These are phyloP conservation scores for Pascua guehoae DNA, from an alignment of 1,284 basidiomycete species.

Conservation along the genomic window DNA sequence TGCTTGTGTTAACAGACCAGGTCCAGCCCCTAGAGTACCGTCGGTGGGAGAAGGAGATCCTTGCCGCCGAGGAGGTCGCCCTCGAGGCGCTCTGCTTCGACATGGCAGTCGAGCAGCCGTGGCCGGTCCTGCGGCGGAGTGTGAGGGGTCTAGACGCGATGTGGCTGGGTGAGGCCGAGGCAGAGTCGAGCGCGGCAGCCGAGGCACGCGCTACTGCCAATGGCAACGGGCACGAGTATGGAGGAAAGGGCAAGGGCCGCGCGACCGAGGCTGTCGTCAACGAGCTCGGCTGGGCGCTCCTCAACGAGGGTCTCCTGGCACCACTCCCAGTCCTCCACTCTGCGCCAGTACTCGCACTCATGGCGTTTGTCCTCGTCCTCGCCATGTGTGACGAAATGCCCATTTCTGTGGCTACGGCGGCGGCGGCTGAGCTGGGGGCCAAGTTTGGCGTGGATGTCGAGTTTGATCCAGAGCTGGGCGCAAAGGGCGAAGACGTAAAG, in stretches of 20 bases:
- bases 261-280: conserved; percentile 20
- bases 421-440: conserved; percentile 26
- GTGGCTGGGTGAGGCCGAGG: neutral
- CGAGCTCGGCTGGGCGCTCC: conserved; percentile 29
- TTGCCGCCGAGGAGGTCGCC: conserved; percentile 75
- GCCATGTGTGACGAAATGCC: conserved; percentile 22
- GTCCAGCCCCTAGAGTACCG: conserved; percentile 62
- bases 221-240: conserved; percentile 6
- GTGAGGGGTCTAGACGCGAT: conserved; percentile 46
- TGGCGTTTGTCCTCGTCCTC: conserved; percentile 27
- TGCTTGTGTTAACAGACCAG: neutral
- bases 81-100: conserved; percentile 90
- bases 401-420: conserved; percentile 13
- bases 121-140: conserved; percentile 66
- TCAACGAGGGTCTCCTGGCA: conserved; percentile 28
- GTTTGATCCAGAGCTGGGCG: conserved; percentile 14
- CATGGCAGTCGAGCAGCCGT: conserved; percentile 77
- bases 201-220: conserved; percentile 3
- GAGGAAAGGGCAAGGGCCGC: conserved; percentile 13
- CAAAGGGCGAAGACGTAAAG: conserved; percentile 17
- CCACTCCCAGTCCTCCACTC: conserved; percentile 31
- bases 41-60: conserved; percentile 66
- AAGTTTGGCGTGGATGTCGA: conserved; percentile 29
- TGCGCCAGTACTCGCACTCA: conserved; percentile 27
- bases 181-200: conserved; percentile 2